A percentile compares a stretch with the other conserved stretches of the same genome.
phyloP scores from a whole-genome alignment of 2,329 filamentous ascomycete genomes.

The Fusarium mundagurra region DNA sequence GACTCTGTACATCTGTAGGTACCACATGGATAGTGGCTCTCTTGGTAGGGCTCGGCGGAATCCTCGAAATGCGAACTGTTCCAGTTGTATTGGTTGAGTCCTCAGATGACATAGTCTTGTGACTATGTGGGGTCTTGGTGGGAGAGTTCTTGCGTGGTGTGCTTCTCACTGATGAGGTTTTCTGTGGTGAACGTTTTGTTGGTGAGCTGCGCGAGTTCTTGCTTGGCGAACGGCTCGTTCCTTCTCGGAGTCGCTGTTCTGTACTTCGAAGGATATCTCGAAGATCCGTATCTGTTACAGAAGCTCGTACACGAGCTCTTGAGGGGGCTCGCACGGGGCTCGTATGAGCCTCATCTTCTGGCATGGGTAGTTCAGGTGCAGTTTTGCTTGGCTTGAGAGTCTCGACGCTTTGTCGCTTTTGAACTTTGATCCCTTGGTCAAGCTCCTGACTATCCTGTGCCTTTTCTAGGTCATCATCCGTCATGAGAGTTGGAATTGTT shows the following conservation, averaged over 20 bases:
- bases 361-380: conserved; percentile 29
- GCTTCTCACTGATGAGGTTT: conserved; percentile 26
- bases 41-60: conserved; percentile 45
- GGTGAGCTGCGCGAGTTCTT: conserved; percentile 44
- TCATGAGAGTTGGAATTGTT: conserved; percentile 49
- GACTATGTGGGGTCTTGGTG: conserved; percentile 45
- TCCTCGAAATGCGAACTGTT: conserved; percentile 31
- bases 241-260: conserved; percentile 60
- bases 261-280: conserved; percentile 63
- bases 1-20: conserved; percentile 32
- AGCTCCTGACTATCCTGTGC: conserved; percentile 16
- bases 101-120: conserved; percentile 31
- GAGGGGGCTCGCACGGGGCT: conserved; percentile 23
- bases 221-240: conserved; percentile 45
- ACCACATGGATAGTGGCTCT: conserved; percentile 32
- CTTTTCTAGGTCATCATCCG: conserved; percentile 42
- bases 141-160: conserved; percentile 44
- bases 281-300: conserved; percentile 58
- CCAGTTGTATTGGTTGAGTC: conserved; percentile 38
- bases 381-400: conserved; percentile 35
- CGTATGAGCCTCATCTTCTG: conserved; percentile 18
- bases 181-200: conserved; percentile 22
- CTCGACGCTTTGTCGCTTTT: conserved; percentile 27
- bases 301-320: conserved; percentile 35
- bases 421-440: conserved; percentile 25